Conservation (phyloP, 441 rosid species). For the Sinapis alba region DNA sequence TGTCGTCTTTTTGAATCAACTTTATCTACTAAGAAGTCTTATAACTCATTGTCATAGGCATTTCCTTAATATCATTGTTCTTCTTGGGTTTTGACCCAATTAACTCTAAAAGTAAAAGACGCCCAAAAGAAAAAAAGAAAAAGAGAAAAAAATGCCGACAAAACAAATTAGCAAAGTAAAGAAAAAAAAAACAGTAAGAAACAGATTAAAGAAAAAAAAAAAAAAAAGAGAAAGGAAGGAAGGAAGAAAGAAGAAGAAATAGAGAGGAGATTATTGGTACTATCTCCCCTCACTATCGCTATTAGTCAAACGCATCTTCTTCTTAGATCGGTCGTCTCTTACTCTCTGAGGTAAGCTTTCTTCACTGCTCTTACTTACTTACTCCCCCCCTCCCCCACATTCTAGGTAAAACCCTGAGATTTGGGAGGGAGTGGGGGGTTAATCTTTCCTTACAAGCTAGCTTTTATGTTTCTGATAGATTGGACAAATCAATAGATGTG, state of each 20-base stretch:
- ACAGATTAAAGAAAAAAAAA: no score
- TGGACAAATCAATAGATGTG: not conserved
- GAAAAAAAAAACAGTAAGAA: not conserved
- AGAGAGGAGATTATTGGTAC: slow-evolving; percentile 13
- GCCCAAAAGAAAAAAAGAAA: not conserved
- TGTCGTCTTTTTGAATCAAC: no score
- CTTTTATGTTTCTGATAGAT: not conserved
- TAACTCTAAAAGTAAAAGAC: not conserved
- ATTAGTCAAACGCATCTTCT: slow-evolving; percentile 1
- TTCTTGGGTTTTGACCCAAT: no score
- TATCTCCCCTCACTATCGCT: not conserved
- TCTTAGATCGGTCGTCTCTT: slow-evolving; percentile 21
- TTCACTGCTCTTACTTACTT: slow-evolving; percentile 9
- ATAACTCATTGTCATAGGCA: no score
- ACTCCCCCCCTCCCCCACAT: not conserved
- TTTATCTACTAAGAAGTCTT: no score
- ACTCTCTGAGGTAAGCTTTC: slow-evolving; percentile 14
- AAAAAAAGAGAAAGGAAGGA: not conserved
- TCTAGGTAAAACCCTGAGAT: slow-evolving; percentile 20
- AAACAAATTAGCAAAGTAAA: not conserved
- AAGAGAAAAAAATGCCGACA: not conserved
- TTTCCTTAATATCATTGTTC: no score
- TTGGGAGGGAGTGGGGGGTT: no score
- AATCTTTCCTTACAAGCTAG: not conserved
- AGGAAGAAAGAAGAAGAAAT: not conserved